These are phyloP conservation scores for Fusarium zealandicum DNA, from an alignment of 2,329 filamentous ascomycete genomes.

Conservation along the genomic window DNA sequence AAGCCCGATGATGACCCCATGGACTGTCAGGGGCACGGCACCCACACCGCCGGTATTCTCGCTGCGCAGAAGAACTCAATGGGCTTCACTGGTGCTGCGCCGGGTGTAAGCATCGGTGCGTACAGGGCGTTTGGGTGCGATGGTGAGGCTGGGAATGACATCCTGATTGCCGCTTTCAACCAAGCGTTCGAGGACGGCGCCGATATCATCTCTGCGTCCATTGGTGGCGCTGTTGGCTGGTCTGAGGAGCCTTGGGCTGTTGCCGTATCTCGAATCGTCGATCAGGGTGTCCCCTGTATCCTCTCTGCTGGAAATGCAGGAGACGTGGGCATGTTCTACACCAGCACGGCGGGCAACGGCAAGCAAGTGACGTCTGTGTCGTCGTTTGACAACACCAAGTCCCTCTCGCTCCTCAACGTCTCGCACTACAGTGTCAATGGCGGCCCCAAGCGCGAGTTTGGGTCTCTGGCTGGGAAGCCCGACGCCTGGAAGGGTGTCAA, in stretches of 20 bases:
- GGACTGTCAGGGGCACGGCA: slow-evolving; percentile 66
- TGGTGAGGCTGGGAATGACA: slow-evolving; percentile 59
- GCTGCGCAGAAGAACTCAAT: slow-evolving; percentile 62
- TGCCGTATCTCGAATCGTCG: slow-evolving; percentile 60
- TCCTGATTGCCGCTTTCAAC: slow-evolving; percentile 66
- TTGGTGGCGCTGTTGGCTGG: slow-evolving; percentile 61
- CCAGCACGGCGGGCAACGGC: slow-evolving; percentile 57
- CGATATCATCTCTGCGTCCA: slow-evolving; percentile 63
- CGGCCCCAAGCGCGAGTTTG: slow-evolving; percentile 48
- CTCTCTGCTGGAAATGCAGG: slow-evolving; percentile 63
- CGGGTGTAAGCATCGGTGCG: slow-evolving; percentile 61
- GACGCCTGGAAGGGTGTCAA: slow-evolving; percentile 54
- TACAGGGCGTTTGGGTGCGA: slow-evolving; percentile 66
- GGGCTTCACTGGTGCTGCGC: slow-evolving; percentile 65
- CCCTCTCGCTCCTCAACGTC: slow-evolving; percentile 52
- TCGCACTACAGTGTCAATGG: slow-evolving; percentile 52
- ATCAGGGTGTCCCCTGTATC: slow-evolving; percentile 60
- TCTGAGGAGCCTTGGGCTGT: slow-evolving; percentile 59
- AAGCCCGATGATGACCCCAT: slow-evolving; percentile 60
- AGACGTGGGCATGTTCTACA: slow-evolving; percentile 55
- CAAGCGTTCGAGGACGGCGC: slow-evolving; percentile 67
- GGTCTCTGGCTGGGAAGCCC: slow-evolving; percentile 53
- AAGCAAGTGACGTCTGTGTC: slow-evolving; percentile 57
- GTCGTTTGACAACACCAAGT: slow-evolving; percentile 57
- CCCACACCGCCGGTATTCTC: slow-evolving; percentile 68